These are phyloP conservation scores for Solanum arcanum DNA, from an alignment of 257 asterid genomes.

Conservation along the genomic window DNA sequence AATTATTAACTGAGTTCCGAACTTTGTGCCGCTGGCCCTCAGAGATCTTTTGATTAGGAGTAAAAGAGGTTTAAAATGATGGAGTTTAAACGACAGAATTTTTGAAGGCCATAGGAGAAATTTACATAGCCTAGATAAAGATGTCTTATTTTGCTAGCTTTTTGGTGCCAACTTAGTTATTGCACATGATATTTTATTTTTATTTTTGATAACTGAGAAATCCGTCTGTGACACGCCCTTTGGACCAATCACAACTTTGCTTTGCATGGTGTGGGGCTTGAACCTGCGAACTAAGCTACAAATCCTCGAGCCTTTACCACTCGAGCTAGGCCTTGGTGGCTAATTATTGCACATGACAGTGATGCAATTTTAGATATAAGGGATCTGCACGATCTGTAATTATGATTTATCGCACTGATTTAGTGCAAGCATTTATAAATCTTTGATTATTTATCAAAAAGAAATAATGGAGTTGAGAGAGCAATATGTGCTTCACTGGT, in stretches of 20 bases:
- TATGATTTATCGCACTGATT: neutral
- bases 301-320: no score
- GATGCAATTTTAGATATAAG: neutral
- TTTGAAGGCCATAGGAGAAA: neutral
- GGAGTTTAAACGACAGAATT: neutral
- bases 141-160: neutral
- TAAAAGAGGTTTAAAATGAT: neutral
- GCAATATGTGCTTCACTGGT: neutral
- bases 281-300: no score
- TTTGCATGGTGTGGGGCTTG: no score
- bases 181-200: neutral
- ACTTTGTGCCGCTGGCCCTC: neutral
- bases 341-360: neutral
- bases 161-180: neutral
- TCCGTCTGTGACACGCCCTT: no score
- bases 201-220: no score
- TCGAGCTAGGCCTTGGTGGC: no score
- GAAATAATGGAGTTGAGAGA: neutral
- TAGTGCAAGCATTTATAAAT: neutral
- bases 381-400: neutral
- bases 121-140: neutral
- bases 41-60: neutral
- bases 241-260: no score
- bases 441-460: neutral
- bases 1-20: neutral